These are phyloP conservation scores for Prunella vulgaris DNA, from an alignment of 257 asterid species.

Conservation along the genomic window DNA sequence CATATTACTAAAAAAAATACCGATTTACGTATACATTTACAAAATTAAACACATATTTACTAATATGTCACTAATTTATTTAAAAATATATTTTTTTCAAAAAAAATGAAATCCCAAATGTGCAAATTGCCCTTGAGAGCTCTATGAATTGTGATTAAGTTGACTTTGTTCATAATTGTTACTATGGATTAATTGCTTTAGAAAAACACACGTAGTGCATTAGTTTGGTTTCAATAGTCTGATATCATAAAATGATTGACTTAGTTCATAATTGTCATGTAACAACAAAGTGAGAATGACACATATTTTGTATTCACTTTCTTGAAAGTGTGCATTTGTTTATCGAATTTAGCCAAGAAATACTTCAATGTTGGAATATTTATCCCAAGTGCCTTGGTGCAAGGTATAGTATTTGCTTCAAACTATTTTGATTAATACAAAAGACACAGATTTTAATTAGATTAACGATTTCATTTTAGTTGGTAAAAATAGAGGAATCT, in stretches of 20 bases:
- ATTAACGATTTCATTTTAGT: neutral
- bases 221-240: neutral
- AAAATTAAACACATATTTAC: too few species aligned
- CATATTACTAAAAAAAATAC: too few species aligned
- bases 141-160: neutral
- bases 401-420: neutral
- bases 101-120: too few species aligned
- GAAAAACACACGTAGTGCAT: neutral
- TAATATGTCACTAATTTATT: too few species aligned
- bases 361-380: neutral
- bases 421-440: neutral
- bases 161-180: neutral
- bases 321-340: neutral
- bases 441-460: neutral
- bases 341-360: neutral
- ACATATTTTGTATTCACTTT: neutral
- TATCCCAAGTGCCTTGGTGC: neutral
- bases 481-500: conserved; percentile 3
- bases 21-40: too few species aligned
- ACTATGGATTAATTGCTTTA: neutral
- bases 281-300: neutral
- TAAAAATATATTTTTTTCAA: too few species aligned
- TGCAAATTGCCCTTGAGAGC: too few species aligned
- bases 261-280: neutral
- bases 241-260: neutral